These are phyloP conservation scores for Ramularia endophylla DNA, from an alignment of 2,329 filamentous ascomycete genomes.

Conservation along the genomic window DNA sequence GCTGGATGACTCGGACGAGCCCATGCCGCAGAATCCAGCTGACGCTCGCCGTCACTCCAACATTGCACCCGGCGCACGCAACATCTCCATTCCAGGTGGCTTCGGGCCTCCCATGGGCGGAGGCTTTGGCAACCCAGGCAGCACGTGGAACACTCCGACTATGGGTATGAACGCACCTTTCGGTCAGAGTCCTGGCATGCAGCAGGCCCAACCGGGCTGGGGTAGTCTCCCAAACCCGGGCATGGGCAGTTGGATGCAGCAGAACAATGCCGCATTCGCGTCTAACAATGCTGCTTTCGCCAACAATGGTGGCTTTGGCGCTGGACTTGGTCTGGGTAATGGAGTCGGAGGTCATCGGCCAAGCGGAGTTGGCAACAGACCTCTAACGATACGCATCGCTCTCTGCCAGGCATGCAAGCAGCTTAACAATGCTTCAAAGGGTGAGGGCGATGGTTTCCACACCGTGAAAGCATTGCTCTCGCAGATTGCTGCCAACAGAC, in stretches of 20 bases:
- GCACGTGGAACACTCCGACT: conserved; percentile 39
- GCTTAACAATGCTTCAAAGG: conserved; percentile 36
- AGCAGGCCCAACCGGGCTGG: conserved; percentile 31
- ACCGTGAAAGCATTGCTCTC: conserved; percentile 57
- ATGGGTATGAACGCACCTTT: conserved; percentile 29
- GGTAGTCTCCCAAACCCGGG: conserved; percentile 29
- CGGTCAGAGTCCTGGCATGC: conserved; percentile 29
- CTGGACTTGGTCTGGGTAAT: conserved; percentile 6
- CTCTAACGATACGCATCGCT: conserved; percentile 64
- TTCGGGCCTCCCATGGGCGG: conserved; percentile 17
- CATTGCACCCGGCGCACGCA: conserved; percentile 27
- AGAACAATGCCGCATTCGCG: conserved; percentile 36
- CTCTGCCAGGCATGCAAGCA: conserved; percentile 73
- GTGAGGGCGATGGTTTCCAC: conserved; percentile 57
- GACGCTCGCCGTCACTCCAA: conserved; percentile 35
- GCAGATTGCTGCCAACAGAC: conserved; percentile 61
- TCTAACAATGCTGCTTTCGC: conserved; percentile 44
- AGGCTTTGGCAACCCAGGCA: conserved; percentile 25
- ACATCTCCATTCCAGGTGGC: conserved; percentile 22
- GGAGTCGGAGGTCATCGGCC: conserved; percentile 41
- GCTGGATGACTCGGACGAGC: conserved; percentile 62
- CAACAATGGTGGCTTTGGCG: conserved; percentile 33
- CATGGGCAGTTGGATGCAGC: conserved; percentile 30
- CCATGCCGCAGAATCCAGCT: conserved; percentile 47
- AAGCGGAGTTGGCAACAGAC: conserved; percentile 38